These are phyloP conservation scores for Anthostomella pinea DNA, from an alignment of 2,329 filamentous ascomycete genomes.

Conservation along the genomic window DNA sequence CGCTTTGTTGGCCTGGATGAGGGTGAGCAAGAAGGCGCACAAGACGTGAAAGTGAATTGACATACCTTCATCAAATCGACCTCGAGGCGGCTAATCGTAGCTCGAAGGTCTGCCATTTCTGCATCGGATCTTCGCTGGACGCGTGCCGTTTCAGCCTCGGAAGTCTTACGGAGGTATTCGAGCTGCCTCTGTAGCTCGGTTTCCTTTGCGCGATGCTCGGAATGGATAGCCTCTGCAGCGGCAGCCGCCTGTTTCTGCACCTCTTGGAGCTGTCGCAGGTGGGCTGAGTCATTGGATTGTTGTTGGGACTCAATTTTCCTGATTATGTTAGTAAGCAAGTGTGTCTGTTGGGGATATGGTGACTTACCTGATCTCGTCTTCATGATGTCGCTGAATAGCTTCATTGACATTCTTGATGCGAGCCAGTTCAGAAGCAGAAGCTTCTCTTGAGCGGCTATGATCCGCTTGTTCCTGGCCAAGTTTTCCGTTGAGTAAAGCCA, in stretches of 20 bases:
- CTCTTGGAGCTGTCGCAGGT: constrained; percentile 24
- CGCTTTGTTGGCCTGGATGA: constrained; percentile 53
- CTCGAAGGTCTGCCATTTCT: constrained; percentile 31
- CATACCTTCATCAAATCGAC: constrained; percentile 59
- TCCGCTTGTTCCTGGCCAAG: constrained; percentile 72
- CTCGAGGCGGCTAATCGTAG: constrained; percentile 55
- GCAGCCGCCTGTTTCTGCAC: constrained; percentile 24
- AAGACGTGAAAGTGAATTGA: background rate
- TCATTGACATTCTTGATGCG: constrained; percentile 67
- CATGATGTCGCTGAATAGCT: constrained; percentile 66
- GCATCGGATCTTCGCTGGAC: constrained; percentile 31
- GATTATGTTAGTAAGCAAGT: constrained; percentile 13
- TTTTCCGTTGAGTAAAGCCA: constrained; percentile 48
- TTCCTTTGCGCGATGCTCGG: constrained; percentile 33
- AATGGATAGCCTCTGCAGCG: constrained; percentile 22
- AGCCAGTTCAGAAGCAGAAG: constrained; percentile 49
- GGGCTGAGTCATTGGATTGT: constrained; percentile 44
- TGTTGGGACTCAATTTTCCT: constrained; percentile 44
- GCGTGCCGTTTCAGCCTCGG: constrained; percentile 29
- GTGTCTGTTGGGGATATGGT: background rate
- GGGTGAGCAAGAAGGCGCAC: constrained; percentile 2
- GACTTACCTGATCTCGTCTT: constrained; percentile 58
- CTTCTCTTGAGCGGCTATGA: constrained; percentile 64
- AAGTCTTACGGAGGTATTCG: constrained; percentile 44
- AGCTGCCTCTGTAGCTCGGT: constrained; percentile 40